phyloP scores from a whole-genome alignment of 768 basidiomycete species.

The Lactarius quietus region DNA sequence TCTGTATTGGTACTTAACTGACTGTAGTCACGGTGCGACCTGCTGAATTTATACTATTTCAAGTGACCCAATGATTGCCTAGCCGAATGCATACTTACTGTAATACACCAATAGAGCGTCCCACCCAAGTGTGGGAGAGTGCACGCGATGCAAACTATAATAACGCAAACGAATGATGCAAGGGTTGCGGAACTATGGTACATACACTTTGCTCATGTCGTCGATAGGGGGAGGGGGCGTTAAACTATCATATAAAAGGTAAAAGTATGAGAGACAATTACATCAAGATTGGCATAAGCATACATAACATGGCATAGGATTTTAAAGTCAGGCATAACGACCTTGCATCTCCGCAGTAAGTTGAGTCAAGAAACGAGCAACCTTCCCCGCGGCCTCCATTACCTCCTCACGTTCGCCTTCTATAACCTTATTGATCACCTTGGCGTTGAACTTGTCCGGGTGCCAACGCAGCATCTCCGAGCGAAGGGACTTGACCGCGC shows the following conservation, averaged over 20 bases:
- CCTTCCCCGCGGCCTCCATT: conserved; percentile 36
- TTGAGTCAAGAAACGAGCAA: conserved; percentile 43
- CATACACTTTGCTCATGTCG: no score
- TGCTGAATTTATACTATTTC: no score
- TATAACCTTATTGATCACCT: conserved; percentile 36
- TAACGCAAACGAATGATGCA: no score
- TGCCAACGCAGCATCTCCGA: conserved; percentile 52
- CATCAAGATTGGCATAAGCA: background rate
- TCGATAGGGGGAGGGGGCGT: no score
- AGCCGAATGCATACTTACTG: no score
- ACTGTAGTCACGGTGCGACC: background rate
- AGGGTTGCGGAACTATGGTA: no score
- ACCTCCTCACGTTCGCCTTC: conserved; percentile 35
- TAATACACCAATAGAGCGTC: no score
- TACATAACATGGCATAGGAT: background rate
- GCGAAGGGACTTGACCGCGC: conserved; percentile 37
- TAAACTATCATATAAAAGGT: background rate
- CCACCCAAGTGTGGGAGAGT: no score
- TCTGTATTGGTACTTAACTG: background rate
- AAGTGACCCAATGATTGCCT: no score
- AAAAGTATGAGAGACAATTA: background rate
- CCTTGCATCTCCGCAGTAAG: conserved; percentile 21
- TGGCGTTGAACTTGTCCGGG: conserved; percentile 49
- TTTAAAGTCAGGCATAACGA: background rate
- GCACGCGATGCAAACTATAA: no score